phyloP scores from a whole-genome alignment of 139 green algal genomes.

The Chlamydomonas sphaeroides region DNA sequence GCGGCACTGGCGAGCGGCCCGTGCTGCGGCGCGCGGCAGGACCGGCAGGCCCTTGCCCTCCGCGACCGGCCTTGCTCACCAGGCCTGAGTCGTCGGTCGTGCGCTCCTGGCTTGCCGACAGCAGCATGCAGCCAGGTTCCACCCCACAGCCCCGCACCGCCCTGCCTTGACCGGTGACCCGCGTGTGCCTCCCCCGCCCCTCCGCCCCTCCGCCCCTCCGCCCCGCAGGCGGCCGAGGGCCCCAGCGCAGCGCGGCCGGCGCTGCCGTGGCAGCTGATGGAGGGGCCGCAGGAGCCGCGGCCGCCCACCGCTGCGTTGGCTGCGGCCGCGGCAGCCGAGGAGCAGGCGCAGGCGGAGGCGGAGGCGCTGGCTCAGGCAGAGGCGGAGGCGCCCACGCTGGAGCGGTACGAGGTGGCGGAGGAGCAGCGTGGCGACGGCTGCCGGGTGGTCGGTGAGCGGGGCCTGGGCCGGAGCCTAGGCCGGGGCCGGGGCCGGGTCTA shows the following conservation, averaged over 20 bases:
- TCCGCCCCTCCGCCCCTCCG: neutral
- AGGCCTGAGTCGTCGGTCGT: too few relatives aligned
- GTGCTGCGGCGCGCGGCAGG: too few relatives aligned
- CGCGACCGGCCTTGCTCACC: too few relatives aligned
- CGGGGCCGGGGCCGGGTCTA: neutral
- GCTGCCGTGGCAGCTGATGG: slow-evolving; percentile 20
- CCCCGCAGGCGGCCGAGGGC: neutral
- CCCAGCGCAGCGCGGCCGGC: neutral
- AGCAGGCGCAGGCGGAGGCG: neutral
- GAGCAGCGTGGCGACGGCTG: slow-evolving; percentile 21
- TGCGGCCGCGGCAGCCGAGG: too few relatives aligned
- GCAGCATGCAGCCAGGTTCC: neutral
- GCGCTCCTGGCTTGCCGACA: too few relatives aligned
- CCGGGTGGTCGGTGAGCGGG: slow-evolving; percentile 1
- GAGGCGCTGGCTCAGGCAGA: neutral
- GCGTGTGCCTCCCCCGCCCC: neutral
- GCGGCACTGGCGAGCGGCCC: too few relatives aligned
- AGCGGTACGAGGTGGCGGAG: slow-evolving; percentile 36
- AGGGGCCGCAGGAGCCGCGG: neutral
- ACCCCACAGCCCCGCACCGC: neutral
- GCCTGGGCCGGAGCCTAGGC: neutral
- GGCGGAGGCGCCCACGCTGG: neutral
- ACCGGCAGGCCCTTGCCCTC: too few relatives aligned
- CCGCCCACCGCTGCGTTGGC: too few relatives aligned
- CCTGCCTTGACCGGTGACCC: neutral